Conservation (phyloP, 2,329 filamentous ascomycete species). For the Aplosporella prunicola region DNA sequence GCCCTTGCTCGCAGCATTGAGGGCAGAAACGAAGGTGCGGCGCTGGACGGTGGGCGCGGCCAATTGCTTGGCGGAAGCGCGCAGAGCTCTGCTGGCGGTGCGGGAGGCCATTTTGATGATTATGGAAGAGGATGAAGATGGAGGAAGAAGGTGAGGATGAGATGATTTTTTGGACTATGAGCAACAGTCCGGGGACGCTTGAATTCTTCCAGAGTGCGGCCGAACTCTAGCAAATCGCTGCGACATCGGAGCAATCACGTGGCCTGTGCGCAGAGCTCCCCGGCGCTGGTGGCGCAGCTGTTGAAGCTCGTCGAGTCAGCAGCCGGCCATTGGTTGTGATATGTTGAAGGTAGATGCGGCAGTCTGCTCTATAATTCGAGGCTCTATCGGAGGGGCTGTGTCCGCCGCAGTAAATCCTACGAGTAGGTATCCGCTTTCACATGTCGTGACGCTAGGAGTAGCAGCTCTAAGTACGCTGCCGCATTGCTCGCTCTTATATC, state of each 20-base stretch:
- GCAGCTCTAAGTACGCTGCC: too few species aligned
- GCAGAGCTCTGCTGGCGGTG: slow-evolving; percentile 56
- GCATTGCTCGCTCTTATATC: too few species aligned
- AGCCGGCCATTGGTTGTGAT: too few species aligned
- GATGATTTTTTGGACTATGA: slow-evolving; percentile 2
- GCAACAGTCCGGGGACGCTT: slow-evolving; percentile 6
- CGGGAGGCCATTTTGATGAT: slow-evolving; percentile 63
- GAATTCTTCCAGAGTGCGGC: slow-evolving; percentile 9
- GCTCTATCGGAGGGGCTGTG: too few species aligned
- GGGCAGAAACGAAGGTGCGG: slow-evolving; percentile 50
- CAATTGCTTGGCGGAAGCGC: slow-evolving; percentile 48
- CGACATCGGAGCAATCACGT: slow-evolving; percentile 11
- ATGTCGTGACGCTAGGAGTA: too few species aligned
- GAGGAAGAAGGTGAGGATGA: slow-evolving; percentile 15
- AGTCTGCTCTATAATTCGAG: too few species aligned
- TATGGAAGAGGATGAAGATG: slow-evolving; percentile 19
- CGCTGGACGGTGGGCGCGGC: slow-evolving; percentile 41
- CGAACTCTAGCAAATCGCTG: slow-evolving; percentile 7
- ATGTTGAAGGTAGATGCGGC: too few species aligned
- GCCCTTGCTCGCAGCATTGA: slow-evolving; percentile 39
- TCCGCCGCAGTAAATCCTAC: too few species aligned
- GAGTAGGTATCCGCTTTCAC: too few species aligned
- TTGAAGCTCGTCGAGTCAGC: too few species aligned
- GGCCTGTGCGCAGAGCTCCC: not conserved
- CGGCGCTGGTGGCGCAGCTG: too few species aligned